Conservation (phyloP, 2,329 filamentous ascomycete species). For the Ceratocystis alfenasii region DNA sequence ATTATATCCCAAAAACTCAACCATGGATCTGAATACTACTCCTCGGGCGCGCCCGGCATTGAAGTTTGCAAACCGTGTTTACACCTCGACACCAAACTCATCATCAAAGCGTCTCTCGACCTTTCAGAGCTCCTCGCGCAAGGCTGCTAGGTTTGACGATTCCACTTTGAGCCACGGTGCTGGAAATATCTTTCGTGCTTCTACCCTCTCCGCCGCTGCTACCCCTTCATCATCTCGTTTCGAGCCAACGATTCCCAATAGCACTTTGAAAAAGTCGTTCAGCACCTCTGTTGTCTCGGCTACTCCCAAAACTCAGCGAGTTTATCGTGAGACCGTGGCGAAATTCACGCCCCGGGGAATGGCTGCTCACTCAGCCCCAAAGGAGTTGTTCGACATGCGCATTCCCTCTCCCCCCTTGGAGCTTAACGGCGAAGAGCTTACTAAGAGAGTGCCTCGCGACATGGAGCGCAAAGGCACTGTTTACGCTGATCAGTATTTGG, state of each 20-base stretch:
- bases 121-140: conserved; percentile 32
- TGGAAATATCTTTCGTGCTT: conserved; percentile 35
- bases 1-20: not conserved
- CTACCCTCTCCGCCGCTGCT: conserved; percentile 30
- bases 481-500: conserved; percentile 48
- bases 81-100: conserved; percentile 26
- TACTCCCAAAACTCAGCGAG: conserved; percentile 33
- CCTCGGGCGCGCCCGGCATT: conserved; percentile 31
- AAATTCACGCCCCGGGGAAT: conserved; percentile 40
- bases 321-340: conserved; percentile 36
- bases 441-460: conserved; percentile 42
- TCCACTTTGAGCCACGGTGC: conserved; percentile 30
- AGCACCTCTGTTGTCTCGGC: conserved; percentile 35
- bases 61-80: conserved; percentile 35
- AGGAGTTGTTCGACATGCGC: conserved; percentile 46
- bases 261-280: conserved; percentile 39
- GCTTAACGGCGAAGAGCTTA: conserved; percentile 43
- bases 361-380: conserved; percentile 35
- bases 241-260: conserved; percentile 36
- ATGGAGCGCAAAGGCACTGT: conserved; percentile 42
- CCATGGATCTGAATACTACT: conserved; percentile 19
- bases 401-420: conserved; percentile 46
- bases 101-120: conserved; percentile 30
- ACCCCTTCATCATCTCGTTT: conserved; percentile 31
- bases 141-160: conserved; percentile 23